Base-by-base conservation (phyloP, 2,329 filamentous ascomycete genomes). In the Colletotrichum eleusines region DNA sequence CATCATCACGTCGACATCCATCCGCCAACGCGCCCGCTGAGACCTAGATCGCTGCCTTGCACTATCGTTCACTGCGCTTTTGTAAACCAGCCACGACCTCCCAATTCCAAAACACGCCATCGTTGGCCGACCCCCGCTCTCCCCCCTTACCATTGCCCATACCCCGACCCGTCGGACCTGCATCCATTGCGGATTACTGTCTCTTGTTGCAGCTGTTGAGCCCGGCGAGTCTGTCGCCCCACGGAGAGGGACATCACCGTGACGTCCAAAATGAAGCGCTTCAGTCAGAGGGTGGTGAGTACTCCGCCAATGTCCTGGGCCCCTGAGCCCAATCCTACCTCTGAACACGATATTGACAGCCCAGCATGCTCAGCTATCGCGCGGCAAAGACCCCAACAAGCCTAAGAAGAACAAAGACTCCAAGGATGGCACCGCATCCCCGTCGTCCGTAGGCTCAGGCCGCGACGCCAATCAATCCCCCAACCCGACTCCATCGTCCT, bases 231-330 rank as follows among this genome's bases (percentile, higher is more conserved):
- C 48, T 62, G 66, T 67, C 68, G 60, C 73, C 69, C 63, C 62
- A 70, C 69, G 58, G 65, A 60, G 58, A 72, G 59, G 55, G 44
- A 75, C 62, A 59, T 62, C 55, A 61, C 66, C 73, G 69, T 71
- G 70, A 77, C 77, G 74, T 83, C 82, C 83, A 92, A 88, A 84
- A 98, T 98, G 95, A 98, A 97, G 87, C 93, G 94, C 82, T 97
- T 98, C 84, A 93, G 94, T 85, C 94, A 97, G 88, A 94, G 93
- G 92, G 94, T 98, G 88, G 94, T 97, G 90, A 88, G 93, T 90
- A 54, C 48, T 54, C 50, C 63, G 53, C 69, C 14, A 51, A 61
- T 57, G 35, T 42, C 69, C 40, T 46, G 44, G 42, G 38, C 60
- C 66, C 66, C 61, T 72, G 69, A 62, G 58, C 44, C 62, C 54